phyloP scores from a whole-genome alignment of 805 yeast genomes.

The Saturnispora serradocipensis region DNA sequence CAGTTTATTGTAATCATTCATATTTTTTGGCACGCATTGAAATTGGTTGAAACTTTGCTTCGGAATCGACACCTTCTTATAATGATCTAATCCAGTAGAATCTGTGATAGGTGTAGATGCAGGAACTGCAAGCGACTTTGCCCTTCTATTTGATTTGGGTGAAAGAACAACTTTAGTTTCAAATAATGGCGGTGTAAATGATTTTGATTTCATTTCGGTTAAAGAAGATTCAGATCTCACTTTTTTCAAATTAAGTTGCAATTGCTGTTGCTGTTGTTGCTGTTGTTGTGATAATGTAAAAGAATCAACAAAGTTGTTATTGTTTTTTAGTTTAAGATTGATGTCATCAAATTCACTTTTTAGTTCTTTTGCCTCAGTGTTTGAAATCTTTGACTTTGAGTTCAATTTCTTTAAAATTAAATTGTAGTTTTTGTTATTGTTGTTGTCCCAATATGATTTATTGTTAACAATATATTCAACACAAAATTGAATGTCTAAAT shows the following conservation, averaged over 20 bases:
- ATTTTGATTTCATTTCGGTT: constrained; percentile 9
- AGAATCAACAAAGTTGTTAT: constrained; percentile 24
- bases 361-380: constrained; percentile 18
- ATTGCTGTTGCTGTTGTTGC: constrained; percentile 15
- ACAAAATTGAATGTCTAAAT: constrained; percentile 31
- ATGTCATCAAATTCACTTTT: constrained; percentile 23
- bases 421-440: constrained; percentile 29
- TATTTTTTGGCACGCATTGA: constrained; percentile 1
- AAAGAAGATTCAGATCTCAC: constrained; percentile 26
- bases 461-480: constrained; percentile 30
- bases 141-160: neutral
- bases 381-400: neutral
- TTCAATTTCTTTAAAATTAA: constrained; percentile 26
- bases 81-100: neutral
- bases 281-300: constrained; percentile 10
- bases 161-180: neutral
- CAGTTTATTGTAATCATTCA: constrained; percentile 16
- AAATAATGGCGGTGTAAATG: neutral
- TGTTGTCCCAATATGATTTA: constrained; percentile 33
- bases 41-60: neutral
- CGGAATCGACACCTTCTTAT: neutral
- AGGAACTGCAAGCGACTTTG: constrained; percentile 6
- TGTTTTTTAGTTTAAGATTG: constrained; percentile 23
- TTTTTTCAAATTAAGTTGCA: constrained; percentile 23
- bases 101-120: neutral